Percentiles rank a stretch among this genome's conserved stretches.
phyloP scores from a whole-genome alignment of 495 filamentous ascomycete genomes.

The Cryomyces minteri region DNA sequence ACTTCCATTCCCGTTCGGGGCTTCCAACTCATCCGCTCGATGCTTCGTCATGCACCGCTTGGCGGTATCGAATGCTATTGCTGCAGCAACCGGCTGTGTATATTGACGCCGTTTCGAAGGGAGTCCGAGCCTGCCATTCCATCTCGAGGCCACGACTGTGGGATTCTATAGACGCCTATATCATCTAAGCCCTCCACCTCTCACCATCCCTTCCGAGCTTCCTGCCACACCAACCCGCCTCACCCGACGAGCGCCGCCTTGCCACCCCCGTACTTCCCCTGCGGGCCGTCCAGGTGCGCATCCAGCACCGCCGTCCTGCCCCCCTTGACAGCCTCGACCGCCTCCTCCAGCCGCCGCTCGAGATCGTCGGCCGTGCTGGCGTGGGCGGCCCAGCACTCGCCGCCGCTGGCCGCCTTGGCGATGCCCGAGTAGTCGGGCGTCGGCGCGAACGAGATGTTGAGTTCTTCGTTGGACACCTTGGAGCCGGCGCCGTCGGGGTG shows the following conservation, averaged over 20 bases:
- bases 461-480: slow-evolving; percentile 56
- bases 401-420: slow-evolving; percentile 61
- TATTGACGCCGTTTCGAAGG: too few relatives aligned
- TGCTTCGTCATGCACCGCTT: too few relatives aligned
- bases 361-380: background rate
- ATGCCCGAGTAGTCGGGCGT: slow-evolving; percentile 73
- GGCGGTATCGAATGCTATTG: too few relatives aligned
- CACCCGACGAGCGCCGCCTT: slow-evolving; percentile 17
- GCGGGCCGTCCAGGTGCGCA: slow-evolving; percentile 21
- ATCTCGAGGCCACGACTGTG: too few relatives aligned
- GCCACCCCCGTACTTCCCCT: slow-evolving; percentile 20
- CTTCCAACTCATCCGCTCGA: too few relatives aligned
- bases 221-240: background rate
- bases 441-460: slow-evolving; percentile 69
- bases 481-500: slow-evolving; percentile 68
- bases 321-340: slow-evolving; percentile 1
- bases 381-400: background rate
- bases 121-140: too few relatives aligned
- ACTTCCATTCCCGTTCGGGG: too few relatives aligned
- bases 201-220: too few relatives aligned
- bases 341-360: slow-evolving; percentile 1
- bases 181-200: too few relatives aligned
- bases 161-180: too few relatives aligned
- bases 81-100: too few relatives aligned
- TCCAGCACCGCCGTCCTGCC: slow-evolving; percentile 22